Evolutionary conservation across 1,284 basidiomycete species (phyloP), one percentile per base, ranked within the genome.

Genomic region (Coriolopsis trogii): DNA sequence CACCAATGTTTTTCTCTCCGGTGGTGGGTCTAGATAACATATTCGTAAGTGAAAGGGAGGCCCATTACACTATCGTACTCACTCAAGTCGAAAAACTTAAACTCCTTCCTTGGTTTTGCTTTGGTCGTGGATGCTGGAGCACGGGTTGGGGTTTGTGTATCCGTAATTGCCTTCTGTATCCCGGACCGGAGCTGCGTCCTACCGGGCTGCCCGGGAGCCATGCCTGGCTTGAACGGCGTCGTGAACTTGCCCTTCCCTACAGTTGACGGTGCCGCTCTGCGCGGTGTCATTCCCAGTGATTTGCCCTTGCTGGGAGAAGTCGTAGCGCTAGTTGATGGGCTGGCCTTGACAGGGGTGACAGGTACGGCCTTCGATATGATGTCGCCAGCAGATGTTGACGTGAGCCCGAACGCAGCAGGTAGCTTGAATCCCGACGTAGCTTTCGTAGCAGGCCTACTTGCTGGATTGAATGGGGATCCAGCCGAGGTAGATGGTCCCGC

Each of bases 191-290:
- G 62, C 55, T 62, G 61, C n/a, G 56, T 46, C 25, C 75, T 66
- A 4, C 78, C 80, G 10, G 74, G 69, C 55, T 82, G 76, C n/a
- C 80, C 79, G 18, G 82, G 83, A 37, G 70, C 72, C 71, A 81
- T 73, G 2, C 78, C 80, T 6, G 69, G 53, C 65, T 89, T 91
- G 69, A 91, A 91, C 0, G 89, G 89, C 0, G 87, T 89, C 2
- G 77, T 67, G 59, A 91, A 91, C 43, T 70, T 75, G 20, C 73
- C 46, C 51, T 69, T 60, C 61, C 63, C 46, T 10, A 23, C 44
- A 12, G 49, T 41, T 4, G 38, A 41, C 40, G 34, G 46, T 25
- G 30, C 50, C 49, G 20, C 36, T 48, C 61, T 55, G 10, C 66
- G 65, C 9, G 70, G 70, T 1, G 73, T 74, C 21, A 73, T 63